Evolutionary conservation across 495 filamentous ascomycete species (phyloP).

Genomic region (Cudoniella acicularis): DNA sequence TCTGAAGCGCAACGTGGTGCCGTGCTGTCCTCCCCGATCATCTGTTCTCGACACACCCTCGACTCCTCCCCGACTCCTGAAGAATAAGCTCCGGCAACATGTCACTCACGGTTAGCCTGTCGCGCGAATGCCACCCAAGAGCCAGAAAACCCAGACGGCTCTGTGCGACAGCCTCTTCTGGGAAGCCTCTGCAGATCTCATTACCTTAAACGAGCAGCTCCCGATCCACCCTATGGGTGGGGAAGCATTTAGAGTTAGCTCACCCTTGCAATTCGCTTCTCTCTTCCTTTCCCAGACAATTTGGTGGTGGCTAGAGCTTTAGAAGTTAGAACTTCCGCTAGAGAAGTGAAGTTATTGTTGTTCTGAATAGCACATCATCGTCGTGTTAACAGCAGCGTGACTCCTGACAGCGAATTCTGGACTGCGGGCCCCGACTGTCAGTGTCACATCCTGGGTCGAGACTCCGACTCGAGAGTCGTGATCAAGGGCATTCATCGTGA

Average conservation of each 20-base stretch:
- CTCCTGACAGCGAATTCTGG: neutral
- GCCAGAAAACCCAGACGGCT: conserved; percentile 1
- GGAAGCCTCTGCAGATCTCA: neutral
- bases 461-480: neutral
- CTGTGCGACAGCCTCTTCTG: conserved; percentile 2
- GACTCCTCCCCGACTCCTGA: no score
- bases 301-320: conserved; percentile 10
- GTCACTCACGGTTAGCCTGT: neutral
- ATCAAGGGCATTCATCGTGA: no score
- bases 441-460: neutral
- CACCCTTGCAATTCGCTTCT: conserved; percentile 12
- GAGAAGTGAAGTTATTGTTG: conserved; percentile 1
- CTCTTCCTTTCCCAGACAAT: conserved; percentile 13
- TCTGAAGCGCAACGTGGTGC: neutral
- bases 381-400: no score
- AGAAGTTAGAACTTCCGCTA: neutral
- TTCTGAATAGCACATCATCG: no score
- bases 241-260: conserved; percentile 8
- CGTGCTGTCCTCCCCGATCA: neutral
- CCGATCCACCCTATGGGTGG: neutral
- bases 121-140: neutral
- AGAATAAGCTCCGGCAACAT: no score
- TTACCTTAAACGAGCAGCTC: conserved; percentile 1
- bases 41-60: no score
- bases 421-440: neutral